Evolutionary conservation across 2,329 filamentous ascomycete species (phyloP).

Genomic region (Cryphonectria parasitica): DNA sequence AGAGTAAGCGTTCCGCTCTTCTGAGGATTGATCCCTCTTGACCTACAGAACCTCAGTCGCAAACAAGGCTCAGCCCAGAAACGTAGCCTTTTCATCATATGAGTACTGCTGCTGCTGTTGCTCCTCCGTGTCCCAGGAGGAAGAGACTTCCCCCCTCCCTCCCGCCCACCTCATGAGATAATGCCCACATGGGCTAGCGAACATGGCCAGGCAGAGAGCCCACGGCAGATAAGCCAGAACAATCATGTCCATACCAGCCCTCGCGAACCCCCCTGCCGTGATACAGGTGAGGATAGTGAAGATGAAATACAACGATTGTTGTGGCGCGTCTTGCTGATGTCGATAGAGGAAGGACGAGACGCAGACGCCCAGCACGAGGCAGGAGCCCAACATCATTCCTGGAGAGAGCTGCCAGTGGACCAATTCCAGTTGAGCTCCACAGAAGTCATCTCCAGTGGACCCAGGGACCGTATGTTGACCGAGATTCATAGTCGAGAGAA

Average conservation of each 20-base stretch:
- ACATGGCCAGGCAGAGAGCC: constrained; percentile 43
- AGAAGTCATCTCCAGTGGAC: neutral
- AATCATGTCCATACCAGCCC: constrained; percentile 37
- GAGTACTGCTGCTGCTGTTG: no score
- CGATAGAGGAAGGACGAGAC: constrained; percentile 43
- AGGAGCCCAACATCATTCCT: constrained; percentile 39
- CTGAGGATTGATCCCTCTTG: neutral
- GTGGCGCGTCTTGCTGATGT: constrained; percentile 37
- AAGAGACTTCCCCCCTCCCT: neutral
- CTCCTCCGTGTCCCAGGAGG: neutral
- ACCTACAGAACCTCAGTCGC: neutral
- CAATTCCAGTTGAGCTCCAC: constrained; percentile 5
- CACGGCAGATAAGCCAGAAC: constrained; percentile 42
- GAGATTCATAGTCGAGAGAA: neutral
- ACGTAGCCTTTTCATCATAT: constrained; percentile 2
- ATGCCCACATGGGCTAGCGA: constrained; percentile 37
- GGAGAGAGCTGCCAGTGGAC: constrained; percentile 39
- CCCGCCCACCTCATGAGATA: neutral
- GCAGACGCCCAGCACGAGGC: constrained; percentile 41
- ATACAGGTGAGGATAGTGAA: constrained; percentile 33
- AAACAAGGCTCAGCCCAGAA: neutral
- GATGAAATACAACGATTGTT: constrained; percentile 39
- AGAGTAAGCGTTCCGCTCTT: neutral
- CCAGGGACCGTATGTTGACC: constrained; percentile 1
- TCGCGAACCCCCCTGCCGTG: constrained; percentile 34